phyloP scores from a whole-genome alignment of 345 rosid genomes.

The Erucastrum elatum region DNA sequence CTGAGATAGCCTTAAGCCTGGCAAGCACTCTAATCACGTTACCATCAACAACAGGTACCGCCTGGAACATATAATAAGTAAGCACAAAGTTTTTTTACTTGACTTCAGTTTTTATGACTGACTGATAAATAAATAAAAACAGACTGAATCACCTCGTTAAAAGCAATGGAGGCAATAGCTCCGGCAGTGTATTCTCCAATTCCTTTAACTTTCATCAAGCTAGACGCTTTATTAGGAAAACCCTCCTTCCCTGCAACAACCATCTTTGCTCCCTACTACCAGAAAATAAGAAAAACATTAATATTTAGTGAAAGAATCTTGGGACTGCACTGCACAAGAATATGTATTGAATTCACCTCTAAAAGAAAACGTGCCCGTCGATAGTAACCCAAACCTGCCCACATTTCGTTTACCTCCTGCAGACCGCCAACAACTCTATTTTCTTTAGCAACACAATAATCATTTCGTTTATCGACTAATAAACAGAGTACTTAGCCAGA shows the following conservation, averaged over 20 bases:
- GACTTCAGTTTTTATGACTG: not conserved
- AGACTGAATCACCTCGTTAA: slow-evolving; percentile 53
- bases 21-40: slow-evolving; percentile 74
- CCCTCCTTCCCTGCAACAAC: slow-evolving; percentile 49
- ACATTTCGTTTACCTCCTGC: slow-evolving; percentile 97
- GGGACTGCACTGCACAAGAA: not conserved
- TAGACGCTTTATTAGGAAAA: slow-evolving; percentile 53
- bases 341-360: slow-evolving; percentile 52
- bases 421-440: slow-evolving; percentile 10
- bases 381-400: slow-evolving; percentile 97
- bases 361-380: slow-evolving; percentile 87
- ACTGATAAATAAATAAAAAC: not conserved
- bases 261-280: slow-evolving; percentile 79
- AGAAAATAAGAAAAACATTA: not conserved
- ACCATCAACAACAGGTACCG: slow-evolving; percentile 76
- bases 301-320: not conserved
- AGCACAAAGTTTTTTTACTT: no score
- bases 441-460: not conserved
- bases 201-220: slow-evolving; percentile 61
- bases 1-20: slow-evolving; percentile 74
- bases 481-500: not conserved
- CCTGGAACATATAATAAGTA: slow-evolving; percentile 42
- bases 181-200: slow-evolving; percentile 85
- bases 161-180: slow-evolving; percentile 82
- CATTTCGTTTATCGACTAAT: not conserved